Base-by-base conservation (phyloP, 306 rosid genomes). In the Acacia crassicarpa region DNA sequence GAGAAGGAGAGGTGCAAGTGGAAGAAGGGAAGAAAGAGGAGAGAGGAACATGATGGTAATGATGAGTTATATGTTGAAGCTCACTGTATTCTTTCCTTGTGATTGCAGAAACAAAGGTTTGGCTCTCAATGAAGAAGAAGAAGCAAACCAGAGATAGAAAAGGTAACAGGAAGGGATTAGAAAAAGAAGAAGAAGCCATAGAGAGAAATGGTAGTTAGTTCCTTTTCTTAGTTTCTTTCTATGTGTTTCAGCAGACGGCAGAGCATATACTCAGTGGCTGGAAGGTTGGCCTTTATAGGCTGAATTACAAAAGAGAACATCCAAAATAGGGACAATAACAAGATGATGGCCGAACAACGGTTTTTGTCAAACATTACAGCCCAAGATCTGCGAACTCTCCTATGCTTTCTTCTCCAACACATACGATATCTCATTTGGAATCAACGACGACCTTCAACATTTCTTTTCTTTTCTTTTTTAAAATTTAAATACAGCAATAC, bases 1-100 rank as follows among this genome's bases (percentile, higher is more conserved):
- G 46, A 46, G 77, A 16, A 12, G 90, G 75, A 83, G 85, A 72
- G 84, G 15, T 78, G 86, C 92, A 91, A 53, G 81, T 81, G 12
- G 92, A 20, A 62, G 91, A 20, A 56, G 30, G 63, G 63, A n/a
- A 56, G 63, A 56, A n/a, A 56, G 63, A 56, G 63, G 13, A n/a
- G 63, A n/a, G 63, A 56, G 25, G 13, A 56, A 56, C 63, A 7
- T n/a, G 12, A 56, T 56, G 8, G 41, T 38, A 27, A 56, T 56
- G 30, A 46, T 14, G 53, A 48, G 19, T 14, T 14, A 4, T 20
- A 1, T 80, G 46, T 23, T 25, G 79, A 63, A 45, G 76, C 27
- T 49, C 58, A 15, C 0, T 41, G 69, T 27, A 76, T 20, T 80
- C 30, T 56, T 56, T 59, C 72, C 3, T 67, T 67, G 22, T 74